These are phyloP conservation scores for Nakataea oryzae DNA, from an alignment of 2,329 filamentous ascomycete genomes.

Conservation along the genomic window DNA sequence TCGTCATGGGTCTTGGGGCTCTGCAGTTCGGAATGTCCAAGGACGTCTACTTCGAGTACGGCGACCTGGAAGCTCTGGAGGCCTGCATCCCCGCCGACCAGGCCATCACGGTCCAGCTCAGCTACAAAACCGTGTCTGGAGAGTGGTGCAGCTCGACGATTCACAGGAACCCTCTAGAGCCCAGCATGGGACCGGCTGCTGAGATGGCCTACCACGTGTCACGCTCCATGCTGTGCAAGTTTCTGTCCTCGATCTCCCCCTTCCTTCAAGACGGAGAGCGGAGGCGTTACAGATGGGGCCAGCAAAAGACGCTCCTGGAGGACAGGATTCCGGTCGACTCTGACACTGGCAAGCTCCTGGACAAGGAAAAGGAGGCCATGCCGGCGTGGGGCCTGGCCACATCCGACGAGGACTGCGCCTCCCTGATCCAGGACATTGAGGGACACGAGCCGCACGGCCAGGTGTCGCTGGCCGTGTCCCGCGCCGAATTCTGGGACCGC, in stretches of 20 bases:
- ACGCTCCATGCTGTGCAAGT: constrained; percentile 37
- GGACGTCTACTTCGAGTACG: constrained; percentile 36
- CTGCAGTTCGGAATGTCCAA: constrained; percentile 52
- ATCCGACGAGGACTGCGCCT: constrained; percentile 27
- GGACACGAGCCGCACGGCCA: constrained; percentile 35
- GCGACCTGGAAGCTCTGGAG: constrained; percentile 8
- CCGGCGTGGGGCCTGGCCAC: not conserved
- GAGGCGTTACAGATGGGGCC: constrained; percentile 2
- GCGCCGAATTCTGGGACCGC: constrained; percentile 24
- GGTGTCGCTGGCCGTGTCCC: constrained; percentile 34
- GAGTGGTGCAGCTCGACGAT: not conserved
- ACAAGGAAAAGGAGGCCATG: not conserved
- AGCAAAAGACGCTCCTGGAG: not conserved
- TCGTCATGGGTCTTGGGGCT: constrained; percentile 35
- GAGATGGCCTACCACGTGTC: constrained; percentile 41
- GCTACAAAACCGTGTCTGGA: constrained; percentile 18
- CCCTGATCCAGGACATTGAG: constrained; percentile 37
- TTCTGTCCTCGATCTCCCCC: constrained; percentile 34
- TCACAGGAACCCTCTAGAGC: constrained; percentile 10
- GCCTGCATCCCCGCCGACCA: constrained; percentile 6
- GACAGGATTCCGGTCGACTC: not conserved
- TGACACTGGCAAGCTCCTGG: not conserved
- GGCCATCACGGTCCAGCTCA: constrained; percentile 22
- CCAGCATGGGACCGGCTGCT: constrained; percentile 15
- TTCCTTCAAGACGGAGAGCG: constrained; percentile 25